Evolutionary conservation across 139 green algal genomes (phyloP), one percentile per base, ranked within the genome.

Genomic region (Chlamydomonas schloesseri): DNA sequence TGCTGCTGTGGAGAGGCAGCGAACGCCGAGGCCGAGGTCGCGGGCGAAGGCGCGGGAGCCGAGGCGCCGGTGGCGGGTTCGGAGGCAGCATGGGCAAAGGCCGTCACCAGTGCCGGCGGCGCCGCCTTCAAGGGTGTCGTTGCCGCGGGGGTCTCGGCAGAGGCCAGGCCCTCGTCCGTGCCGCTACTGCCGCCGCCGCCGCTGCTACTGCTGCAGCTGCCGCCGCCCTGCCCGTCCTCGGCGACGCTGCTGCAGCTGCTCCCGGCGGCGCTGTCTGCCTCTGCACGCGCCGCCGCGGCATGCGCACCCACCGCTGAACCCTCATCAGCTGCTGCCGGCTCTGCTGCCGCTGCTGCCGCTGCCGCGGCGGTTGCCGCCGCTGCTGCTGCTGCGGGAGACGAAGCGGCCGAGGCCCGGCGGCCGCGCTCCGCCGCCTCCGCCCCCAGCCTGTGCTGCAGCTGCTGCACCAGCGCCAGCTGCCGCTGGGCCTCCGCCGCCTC

Each of bases 401-500:
- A 5, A 5, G 42, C 42, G 6, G 5, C 42, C 42, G 42, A 50
- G 6, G 42, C 5, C 42, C 42, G 42, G 6, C 42, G 42, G 6
- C 42, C 42, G 6, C 42, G 42, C 42, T 5, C 42, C 8, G 42
- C 42, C 6, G 8, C 42, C 42, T 50, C 42, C 42, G 42, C 42
- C 42, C 8, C 42, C 42, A 50, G 42, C 42, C 42, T 5, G 6
- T 50, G 42, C 42, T 50, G 42, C 42, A 50, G 42, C 50, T 65
- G 29, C 50, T 50, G 29, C 50, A 80, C 37, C 71, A 42, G 17
- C 21, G 58, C 33, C 34, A 58, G 60, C 23, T 13, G 28, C 60
- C 60, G 60, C 60, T 31, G 21, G 6, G 57, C 75, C 37, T 36
- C 75, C 75, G 75, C 55, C 28, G 46, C 36, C 75, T 82, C 60